Percentiles rank a stretch among this genome's conserved stretches.
phyloP scores from a whole-genome alignment of 768 basidiomycete species.

The Butyriboletus loyo region DNA sequence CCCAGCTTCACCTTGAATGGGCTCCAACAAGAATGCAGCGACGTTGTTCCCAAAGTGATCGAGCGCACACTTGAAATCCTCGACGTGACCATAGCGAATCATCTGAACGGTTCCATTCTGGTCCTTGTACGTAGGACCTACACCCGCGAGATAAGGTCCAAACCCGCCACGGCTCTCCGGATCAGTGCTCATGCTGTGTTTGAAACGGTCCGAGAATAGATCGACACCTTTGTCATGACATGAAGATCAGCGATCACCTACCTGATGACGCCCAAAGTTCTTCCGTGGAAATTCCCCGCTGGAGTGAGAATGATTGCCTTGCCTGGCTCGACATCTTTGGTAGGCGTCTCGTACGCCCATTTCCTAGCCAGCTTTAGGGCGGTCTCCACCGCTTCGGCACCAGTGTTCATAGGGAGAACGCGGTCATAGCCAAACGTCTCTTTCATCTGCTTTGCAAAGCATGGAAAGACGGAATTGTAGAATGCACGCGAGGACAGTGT shows the following conservation, averaged over 20 bases:
- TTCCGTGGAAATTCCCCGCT: constrained; percentile 92
- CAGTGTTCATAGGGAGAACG: constrained; percentile 99
- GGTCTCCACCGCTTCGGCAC: constrained; percentile 97
- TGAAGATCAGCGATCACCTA: constrained; percentile 24
- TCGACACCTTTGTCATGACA: background rate
- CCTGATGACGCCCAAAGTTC: constrained; percentile 88
- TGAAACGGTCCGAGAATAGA: constrained; percentile 12
- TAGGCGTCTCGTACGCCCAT: constrained; percentile 93
- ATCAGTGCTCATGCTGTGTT: constrained; percentile 85
- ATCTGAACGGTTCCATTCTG: constrained; percentile 43
- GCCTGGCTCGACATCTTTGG: constrained; percentile 47
- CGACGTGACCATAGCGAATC: constrained; percentile 82
- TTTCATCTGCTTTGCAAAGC: constrained; percentile 84
- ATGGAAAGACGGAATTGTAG: constrained; percentile 88
- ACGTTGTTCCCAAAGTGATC: constrained; percentile 76
- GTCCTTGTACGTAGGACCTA: constrained; percentile 75
- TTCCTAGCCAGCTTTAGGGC: constrained; percentile 94
- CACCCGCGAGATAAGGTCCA: constrained; percentile 83
- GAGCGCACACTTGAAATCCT: constrained; percentile 80
- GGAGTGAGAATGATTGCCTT: constrained; percentile 84
- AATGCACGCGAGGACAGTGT: constrained; percentile 96
- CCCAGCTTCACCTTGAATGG: constrained; percentile 99
- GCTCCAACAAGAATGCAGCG: constrained; percentile 94
- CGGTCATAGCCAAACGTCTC: constrained; percentile 89
- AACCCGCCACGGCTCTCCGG: constrained; percentile 85